Conservation (phyloP, 352 stramenopile species). For the Chrysophaeum taylorii region DNA sequence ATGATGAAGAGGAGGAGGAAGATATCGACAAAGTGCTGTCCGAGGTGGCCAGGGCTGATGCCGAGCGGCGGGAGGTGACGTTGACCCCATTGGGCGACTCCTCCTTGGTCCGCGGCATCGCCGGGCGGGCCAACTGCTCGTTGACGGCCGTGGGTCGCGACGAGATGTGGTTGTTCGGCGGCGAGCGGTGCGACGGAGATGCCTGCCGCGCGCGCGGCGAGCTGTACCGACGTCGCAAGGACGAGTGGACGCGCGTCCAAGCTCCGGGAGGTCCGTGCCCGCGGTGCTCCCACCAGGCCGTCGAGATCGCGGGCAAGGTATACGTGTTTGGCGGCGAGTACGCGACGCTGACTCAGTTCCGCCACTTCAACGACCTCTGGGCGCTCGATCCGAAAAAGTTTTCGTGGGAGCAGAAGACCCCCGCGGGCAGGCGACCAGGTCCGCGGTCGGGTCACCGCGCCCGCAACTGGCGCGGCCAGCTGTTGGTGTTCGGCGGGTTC, state of each 20-base stretch:
- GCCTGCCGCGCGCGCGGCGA: constrained; percentile 77
- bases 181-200: constrained; percentile 68
- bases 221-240: constrained; percentile 62
- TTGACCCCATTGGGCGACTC: neutral
- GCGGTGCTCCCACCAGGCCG: constrained; percentile 74
- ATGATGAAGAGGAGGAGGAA: constrained; percentile 30
- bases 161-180: constrained; percentile 12
- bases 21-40: constrained; percentile 38
- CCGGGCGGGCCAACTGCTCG: neutral
- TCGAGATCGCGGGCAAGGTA: constrained; percentile 69
- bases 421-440: neutral
- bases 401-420: constrained; percentile 62
- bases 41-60: neutral
- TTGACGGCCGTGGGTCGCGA: neutral
- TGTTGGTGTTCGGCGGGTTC: constrained; percentile 82
- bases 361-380: constrained; percentile 81
- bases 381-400: constrained; percentile 69
- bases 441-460: constrained; percentile 69
- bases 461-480: constrained; percentile 76
- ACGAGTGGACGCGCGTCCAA: constrained; percentile 73
- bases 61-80: constrained; percentile 1
- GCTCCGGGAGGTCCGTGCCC: constrained; percentile 73
- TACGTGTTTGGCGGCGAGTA: constrained; percentile 86
- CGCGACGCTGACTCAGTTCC: constrained; percentile 78
- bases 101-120: too few relatives aligned